Conservation (phyloP, 345 rosid genomes). For the Camelina neglecta region DNA sequence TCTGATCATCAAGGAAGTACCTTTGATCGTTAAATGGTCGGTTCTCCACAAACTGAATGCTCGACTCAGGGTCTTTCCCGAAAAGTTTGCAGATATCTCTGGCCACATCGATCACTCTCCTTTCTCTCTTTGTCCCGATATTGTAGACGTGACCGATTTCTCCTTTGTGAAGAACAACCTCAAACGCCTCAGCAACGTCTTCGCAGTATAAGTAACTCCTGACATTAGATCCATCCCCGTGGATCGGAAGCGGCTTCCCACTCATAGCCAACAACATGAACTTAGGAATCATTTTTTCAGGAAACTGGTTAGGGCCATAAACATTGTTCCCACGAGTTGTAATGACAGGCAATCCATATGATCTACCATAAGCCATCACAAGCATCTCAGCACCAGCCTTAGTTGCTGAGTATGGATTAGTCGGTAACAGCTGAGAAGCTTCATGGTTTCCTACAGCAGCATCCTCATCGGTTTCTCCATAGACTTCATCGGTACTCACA, state of each 20-base stretch:
- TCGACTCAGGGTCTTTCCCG: conserved; percentile 46
- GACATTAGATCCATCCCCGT: conserved; percentile 69
- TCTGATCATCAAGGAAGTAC: conserved; percentile 68
- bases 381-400: conserved; percentile 77
- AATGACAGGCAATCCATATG: conserved; percentile 63
- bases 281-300: conserved; percentile 70
- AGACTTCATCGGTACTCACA: conserved; percentile 74
- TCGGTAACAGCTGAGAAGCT: conserved; percentile 69
- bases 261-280: conserved; percentile 65
- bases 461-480: conserved; percentile 69
- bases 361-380: conserved; percentile 69
- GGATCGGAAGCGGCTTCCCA: conserved; percentile 61
- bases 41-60: conserved; percentile 56
- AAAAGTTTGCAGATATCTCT: conserved; percentile 60
- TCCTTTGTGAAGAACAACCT: conserved; percentile 68
- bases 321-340: conserved; percentile 73
- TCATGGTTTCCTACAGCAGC: conserved; percentile 64
- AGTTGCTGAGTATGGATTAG: conserved; percentile 73
- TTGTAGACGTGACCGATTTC: conserved; percentile 67
- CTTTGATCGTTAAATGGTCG: conserved; percentile 71
- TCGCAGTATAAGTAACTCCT: conserved; percentile 65
- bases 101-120: conserved; percentile 66
- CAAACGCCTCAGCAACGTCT: conserved; percentile 75
- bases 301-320: conserved; percentile 70
- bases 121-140: conserved; percentile 62